Evolutionary conservation across 305 asterid species (phyloP).

Genomic region (Fraxinus velutina): DNA sequence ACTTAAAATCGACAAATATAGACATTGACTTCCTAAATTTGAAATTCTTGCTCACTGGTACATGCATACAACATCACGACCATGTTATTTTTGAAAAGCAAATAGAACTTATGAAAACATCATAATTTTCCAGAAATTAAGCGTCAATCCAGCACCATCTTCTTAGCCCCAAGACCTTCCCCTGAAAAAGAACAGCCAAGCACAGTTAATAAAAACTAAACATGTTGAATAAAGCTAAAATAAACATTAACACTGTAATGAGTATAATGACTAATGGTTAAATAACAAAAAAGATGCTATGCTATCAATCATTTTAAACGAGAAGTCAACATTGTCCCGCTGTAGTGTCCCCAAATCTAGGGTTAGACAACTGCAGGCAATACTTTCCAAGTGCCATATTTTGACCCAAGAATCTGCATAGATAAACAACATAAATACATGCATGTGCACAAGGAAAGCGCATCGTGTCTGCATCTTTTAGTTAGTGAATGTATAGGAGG

Average conservation of each 20-base stretch:
- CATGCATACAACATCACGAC: slow-evolving; percentile 16
- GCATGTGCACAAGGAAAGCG: neutral
- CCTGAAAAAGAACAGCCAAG: slow-evolving; percentile 25
- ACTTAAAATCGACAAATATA: too few species aligned
- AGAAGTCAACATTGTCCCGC: neutral
- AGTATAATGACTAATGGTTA: neutral
- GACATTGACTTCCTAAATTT: too few species aligned
- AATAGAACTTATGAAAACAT: slow-evolving; percentile 18
- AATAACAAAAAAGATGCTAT: neutral
- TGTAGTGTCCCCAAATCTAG: neutral
- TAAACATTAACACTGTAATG: neutral
- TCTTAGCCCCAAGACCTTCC: slow-evolving; percentile 24
- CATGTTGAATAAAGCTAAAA: neutral
- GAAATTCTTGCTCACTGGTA: slow-evolving; percentile 18
- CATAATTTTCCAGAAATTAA: slow-evolving; percentile 24
- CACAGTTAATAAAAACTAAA: neutral
- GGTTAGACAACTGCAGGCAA: neutral
- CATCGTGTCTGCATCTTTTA: neutral
- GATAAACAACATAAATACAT: neutral
- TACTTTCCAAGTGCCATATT: neutral
- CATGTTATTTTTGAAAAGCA: slow-evolving; percentile 10
- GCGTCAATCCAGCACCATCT: slow-evolving; percentile 22
- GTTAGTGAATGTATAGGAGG: neutral
- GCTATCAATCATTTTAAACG: neutral
- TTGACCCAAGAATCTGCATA: slow-evolving; percentile 5